Evolutionary conservation across 2,329 filamentous ascomycete genomes (phyloP), one percentile per base, ranked within the genome.

Genomic region (Clarireedia homoeocarpa): DNA sequence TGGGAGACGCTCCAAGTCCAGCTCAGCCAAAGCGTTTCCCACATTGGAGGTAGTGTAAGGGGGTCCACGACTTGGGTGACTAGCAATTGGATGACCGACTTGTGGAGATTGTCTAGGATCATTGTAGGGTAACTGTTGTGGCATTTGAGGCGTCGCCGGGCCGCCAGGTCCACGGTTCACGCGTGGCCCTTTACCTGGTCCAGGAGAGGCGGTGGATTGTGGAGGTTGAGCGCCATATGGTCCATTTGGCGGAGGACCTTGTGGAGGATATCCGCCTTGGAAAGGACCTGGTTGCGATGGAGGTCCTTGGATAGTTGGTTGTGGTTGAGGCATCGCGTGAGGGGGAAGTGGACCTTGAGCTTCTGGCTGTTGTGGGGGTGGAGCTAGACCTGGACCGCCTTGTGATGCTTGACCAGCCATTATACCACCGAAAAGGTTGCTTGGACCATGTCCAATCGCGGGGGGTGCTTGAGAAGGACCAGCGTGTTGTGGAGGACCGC

Each of bases 341-440:
- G 53, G 53, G 36, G 53, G 53, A 5, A 52, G 40, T 27, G 53
- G 53, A 26, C 48, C 53, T 52, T 56, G 53, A 17, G 47, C 48
- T 65, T 84, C 82, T 55, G 65, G 67, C 60, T 74, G 72, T 71
- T 73, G 72, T 30, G 74, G 75, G 66, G 83, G 84, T 58, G 88
- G 88, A 62, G 91, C 91, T 64, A 95, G 85, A 59, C 89, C 89
- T 61, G 90, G 88, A 59, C 88, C 90, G 66, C 86, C 88, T 74
- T 92, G 90, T 66, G 86, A 88, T 60, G 81, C 84, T 71, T 85
- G 84, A 62, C 92, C 92, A 55, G 91, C 84, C 89, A 99, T 97
- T 69, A 97, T 96, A 56, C 90, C 91, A 64, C 90, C 91, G 69
- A 99, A 97, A 42, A 97, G 80, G 68, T 95, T 94, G 70, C 88